Evolutionary conservation across 148 eudicot species (phyloP), one percentile per base, ranked within the genome.

Genomic region (Dysphania ambrosioides): DNA sequence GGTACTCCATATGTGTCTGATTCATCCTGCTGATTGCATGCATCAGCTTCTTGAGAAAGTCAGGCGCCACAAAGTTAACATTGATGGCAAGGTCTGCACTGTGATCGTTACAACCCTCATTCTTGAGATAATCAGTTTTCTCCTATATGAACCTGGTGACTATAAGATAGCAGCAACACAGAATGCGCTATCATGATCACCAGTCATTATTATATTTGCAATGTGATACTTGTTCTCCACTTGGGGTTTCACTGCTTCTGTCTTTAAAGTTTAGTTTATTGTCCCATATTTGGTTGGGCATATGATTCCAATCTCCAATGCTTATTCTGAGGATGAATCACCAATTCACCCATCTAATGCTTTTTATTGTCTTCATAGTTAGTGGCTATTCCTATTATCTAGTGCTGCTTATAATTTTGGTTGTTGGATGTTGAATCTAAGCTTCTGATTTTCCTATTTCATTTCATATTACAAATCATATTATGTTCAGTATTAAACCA

Each of bases 1-100:
- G 86, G 76, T 51, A 73, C 86, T 30, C 80, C 86, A 24, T 79
- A 80, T 83, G 86, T 7, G 80, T 71, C 66, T 64, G 29, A 69
- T 79, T 49, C 86, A 83, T 71, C 86, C 81, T 30, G 86, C 81
- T 41, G 86, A 83, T 59, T 79, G 82, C 68, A 83, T 83, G 83
- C 83, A 83, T 72, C 79, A 83, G 19, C 71, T 83, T 23, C 83
- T 83, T 31, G 86, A 83, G 81, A 69, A 79, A 77, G 86, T 83
- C 66, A 73, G 83, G 64, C 79, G 71, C 58, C 86, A 83, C 61
- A 77, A 58, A 70, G 86, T 83, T 53, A 83, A 83, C 73, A 74
- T 83, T 60, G 86, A 80, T 71, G 86, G 86, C 76, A 83, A 80
- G 49, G 81, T 83, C 44, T 80, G 79, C 66, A 83, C 81, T 40